phyloP scores from a whole-genome alignment of 805 yeast species.

The Tetrapisispora phaffii region DNA sequence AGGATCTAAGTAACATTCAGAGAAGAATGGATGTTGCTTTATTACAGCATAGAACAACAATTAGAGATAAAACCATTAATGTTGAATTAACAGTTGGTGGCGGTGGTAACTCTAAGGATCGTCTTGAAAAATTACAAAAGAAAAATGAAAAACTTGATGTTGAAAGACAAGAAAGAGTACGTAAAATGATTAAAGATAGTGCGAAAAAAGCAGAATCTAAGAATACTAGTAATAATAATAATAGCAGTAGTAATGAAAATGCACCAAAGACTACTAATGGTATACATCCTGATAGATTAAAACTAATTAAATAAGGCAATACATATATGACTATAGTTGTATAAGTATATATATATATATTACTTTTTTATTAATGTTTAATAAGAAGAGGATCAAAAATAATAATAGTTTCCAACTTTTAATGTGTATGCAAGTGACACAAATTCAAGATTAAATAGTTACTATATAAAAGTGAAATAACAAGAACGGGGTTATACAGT shows the following conservation, averaged over 20 bases:
- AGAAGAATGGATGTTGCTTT: slow-evolving; percentile 77
- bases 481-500: too few relatives aligned
- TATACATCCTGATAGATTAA: slow-evolving; percentile 59
- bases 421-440: too few relatives aligned
- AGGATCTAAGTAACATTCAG: slow-evolving; percentile 46
- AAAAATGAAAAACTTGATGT: slow-evolving; percentile 69
- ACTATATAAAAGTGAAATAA: too few relatives aligned
- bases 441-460: too few relatives aligned
- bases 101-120: slow-evolving; percentile 74
- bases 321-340: too few relatives aligned
- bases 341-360: too few relatives aligned
- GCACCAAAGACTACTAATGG: slow-evolving; percentile 11
- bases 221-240: not conserved
- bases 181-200: slow-evolving; percentile 36
- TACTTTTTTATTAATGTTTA: too few relatives aligned
- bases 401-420: too few relatives aligned
- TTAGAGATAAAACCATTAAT: slow-evolving; percentile 71
- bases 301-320: slow-evolving; percentile 11
- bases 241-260: slow-evolving; percentile 4
- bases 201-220: slow-evolving; percentile 28
- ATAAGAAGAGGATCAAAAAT: too few relatives aligned
- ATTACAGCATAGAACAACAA: slow-evolving; percentile 64
- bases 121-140: slow-evolving; percentile 59
- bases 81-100: slow-evolving; percentile 98
- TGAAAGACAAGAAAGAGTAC: slow-evolving; percentile 54